Conservation (phyloP, 2,329 filamentous ascomycete genomes). For the Ophiostoma tasmaniense region DNA sequence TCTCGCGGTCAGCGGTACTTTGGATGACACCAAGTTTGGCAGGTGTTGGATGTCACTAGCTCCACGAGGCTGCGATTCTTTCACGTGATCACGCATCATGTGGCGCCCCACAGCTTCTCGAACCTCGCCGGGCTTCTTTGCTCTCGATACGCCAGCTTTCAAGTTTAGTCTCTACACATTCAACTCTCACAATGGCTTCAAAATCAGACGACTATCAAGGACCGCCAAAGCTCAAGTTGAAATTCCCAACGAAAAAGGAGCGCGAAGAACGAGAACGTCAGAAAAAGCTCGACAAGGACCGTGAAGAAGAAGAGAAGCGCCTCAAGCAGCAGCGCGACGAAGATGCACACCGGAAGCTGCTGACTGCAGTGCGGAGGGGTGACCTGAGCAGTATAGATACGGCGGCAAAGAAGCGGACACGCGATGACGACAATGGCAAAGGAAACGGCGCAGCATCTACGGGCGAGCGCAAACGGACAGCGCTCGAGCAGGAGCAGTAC, state of each 20-base stretch:
- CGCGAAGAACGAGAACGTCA: conserved; percentile 73
- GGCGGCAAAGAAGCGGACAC: conserved; percentile 23
- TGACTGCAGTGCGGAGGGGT: conserved; percentile 18
- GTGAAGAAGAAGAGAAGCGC: conserved; percentile 33
- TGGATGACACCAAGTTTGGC: neutral
- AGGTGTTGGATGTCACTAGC: neutral
- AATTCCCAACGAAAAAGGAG: conserved; percentile 41
- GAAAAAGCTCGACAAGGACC: conserved; percentile 60
- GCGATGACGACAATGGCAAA: conserved; percentile 10
- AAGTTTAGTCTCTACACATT: neutral
- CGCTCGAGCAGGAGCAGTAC: conserved; percentile 57
- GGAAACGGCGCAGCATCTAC: neutral
- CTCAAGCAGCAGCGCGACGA: conserved; percentile 20
- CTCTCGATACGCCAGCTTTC: neutral
- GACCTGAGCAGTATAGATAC: conserved; percentile 23
- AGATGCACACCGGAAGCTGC: conserved; percentile 22
- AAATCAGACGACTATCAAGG: conserved; percentile 8
- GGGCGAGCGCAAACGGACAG: conserved; percentile 28
- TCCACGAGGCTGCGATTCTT: neutral
- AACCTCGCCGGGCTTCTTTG: neutral
- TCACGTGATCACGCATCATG: conserved; percentile 5
- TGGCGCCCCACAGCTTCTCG: neutral
- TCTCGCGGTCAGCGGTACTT: neutral
- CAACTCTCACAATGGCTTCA: neutral
- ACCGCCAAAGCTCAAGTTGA: conserved; percentile 13